Base-by-base conservation (phyloP, 345 rosid species). In the Alliaria petiolata region DNA sequence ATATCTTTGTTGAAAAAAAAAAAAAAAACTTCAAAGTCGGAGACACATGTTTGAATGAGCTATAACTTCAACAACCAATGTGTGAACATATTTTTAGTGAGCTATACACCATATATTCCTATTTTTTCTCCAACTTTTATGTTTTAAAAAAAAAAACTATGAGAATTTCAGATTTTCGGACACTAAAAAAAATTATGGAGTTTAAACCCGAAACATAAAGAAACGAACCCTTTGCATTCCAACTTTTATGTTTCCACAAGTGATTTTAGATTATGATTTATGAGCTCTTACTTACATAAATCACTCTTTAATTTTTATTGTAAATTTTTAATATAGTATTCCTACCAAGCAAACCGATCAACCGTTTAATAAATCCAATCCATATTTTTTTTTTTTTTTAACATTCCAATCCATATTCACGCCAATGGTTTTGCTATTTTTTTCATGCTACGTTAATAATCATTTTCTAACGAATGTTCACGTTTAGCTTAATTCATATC, bases 41-140 rank as follows among this genome's bases (percentile, higher is more conserved):
- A 22, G 69, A 71, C 69, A 71, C 54, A 62, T 71, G 55, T 51
- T 34, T 62, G 69, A 15, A 33, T 52, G 69, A 71, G 76, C 45
- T 62, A 30, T 53, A 71, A 33, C 15, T 22, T 35, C 57, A 46
- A 68, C 75, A 30, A 71, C 43, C 63, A 53, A 45, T 22, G 62
- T 62, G 55, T 62, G 76, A 51, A 53, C 69, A 52, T 25, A 22
- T 31, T 22, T 46, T 22, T 42, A 19, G 62, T 52, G 76, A 52
- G 6, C 44, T 43, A 43, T 42, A 8, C 54, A 55, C 54, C 35
- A 43, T 42, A 71, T 39, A 25, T 20, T 71, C 28, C 55, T 61
- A 33, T n/a, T 39, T 42, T 52, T 61, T 26, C n/a, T n/a, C n/a
- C 35, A 22, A 22, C 25, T 22, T 22, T 22, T 62, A 30, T 30